Evolutionary conservation across 768 basidiomycete species (phyloP).

Genomic region (Suillus plorans): DNA sequence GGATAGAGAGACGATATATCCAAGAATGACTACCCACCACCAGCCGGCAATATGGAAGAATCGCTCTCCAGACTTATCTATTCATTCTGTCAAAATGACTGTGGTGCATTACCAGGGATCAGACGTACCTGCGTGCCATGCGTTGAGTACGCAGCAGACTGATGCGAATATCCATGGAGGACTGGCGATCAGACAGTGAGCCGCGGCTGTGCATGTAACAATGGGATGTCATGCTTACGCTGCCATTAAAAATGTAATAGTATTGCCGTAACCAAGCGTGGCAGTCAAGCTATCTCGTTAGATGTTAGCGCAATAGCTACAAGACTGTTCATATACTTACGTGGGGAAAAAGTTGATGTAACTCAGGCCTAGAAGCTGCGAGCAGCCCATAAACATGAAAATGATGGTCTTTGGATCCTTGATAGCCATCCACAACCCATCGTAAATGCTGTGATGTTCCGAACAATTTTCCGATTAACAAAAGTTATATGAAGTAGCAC

Average conservation of each 20-base stretch:
- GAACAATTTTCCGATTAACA: background rate
- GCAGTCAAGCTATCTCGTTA: slow-evolving; percentile 43
- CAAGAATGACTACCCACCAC: slow-evolving; percentile 62
- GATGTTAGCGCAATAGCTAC: background rate
- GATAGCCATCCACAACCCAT: slow-evolving; percentile 55
- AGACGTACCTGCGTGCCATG: slow-evolving; percentile 51
- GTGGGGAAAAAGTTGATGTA: slow-evolving; percentile 63
- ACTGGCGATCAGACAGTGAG: slow-evolving; percentile 27
- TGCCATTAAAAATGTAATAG: slow-evolving; percentile 55
- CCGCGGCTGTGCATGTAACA: background rate
- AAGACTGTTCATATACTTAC: slow-evolving; percentile 24
- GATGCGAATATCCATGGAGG: slow-evolving; percentile 65
- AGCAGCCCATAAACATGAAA: slow-evolving; percentile 51
- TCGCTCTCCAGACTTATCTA: slow-evolving; percentile 61
- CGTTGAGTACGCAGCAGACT: slow-evolving; percentile 48
- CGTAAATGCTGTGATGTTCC: slow-evolving; percentile 37
- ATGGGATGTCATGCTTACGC: slow-evolving; percentile 42
- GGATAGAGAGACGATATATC: slow-evolving; percentile 56
- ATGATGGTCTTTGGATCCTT: slow-evolving; percentile 54
- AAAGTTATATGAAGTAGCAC: background rate
- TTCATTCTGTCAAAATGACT: background rate
- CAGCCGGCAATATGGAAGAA: slow-evolving; percentile 58
- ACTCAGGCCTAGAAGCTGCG: slow-evolving; percentile 54
- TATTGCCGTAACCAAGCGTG: slow-evolving; percentile 62
- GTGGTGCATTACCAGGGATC: slow-evolving; percentile 7